Evolutionary conservation across 176 grass and related monocot species (phyloP), one percentile per base, ranked within the genome.

Genomic region (Carex myosuroides): DNA sequence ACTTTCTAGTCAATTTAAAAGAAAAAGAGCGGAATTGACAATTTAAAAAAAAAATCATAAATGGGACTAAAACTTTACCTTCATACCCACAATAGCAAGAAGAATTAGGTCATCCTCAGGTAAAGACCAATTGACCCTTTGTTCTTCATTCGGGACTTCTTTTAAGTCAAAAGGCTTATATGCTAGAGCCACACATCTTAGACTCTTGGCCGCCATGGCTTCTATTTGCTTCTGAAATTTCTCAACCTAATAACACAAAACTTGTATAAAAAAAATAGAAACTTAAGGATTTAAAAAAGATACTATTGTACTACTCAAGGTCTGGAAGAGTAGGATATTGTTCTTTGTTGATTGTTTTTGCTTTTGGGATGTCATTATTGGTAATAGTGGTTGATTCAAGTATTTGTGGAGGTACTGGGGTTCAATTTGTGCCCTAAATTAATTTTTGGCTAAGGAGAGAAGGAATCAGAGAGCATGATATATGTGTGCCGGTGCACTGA

Each of bases 151-250:
- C 52, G 93, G 96, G 70, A 95, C 79, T 81, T 94, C 72, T 24
- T 79, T 60, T 17, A 33, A 60, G 81, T 88, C 88, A 87, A 86
- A 89, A 81, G 65, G 64, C 88, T 70, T 86, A 64, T 94, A 99
- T 64, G 93, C 96, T 89, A 99, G 91, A 83, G 91, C 88, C 70
- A 99, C 88, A 90, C 96, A 99, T 61, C 96, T 88, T 72, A 99
- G 91, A 88, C 93, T 95, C 83, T 59, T 69, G 52, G 56, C 69
- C 4, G 92, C 96, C 96, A 95, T 99, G 79, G 86, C 85, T 80
- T 91, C 93, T 52, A 99, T 93, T 71, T 82, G 85, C 59, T 92
- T 89, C 59, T 85, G 83, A 86, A 93, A 90, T 68, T 87, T 69
- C 91, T 90, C 69, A 79, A 79, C 71, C 96, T 99, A 87, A 67